Conservation (phyloP, 306 rosid species). For the Corylus avellana region DNA sequence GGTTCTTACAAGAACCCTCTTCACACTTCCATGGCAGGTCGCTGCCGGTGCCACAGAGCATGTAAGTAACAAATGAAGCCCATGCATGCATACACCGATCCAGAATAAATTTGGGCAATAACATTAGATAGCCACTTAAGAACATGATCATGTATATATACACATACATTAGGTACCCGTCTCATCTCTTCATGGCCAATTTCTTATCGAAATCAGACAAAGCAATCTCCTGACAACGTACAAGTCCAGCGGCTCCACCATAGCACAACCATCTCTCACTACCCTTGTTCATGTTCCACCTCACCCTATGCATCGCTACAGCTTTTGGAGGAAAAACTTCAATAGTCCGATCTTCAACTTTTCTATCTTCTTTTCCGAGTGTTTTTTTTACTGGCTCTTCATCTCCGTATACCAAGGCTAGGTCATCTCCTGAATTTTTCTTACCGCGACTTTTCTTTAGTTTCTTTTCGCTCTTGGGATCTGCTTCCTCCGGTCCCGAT, state of each 20-base stretch:
- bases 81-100: too few species aligned
- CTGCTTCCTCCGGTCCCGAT: slow-evolving; percentile 45
- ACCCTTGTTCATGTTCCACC: slow-evolving; percentile 94
- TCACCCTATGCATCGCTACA: slow-evolving; percentile 74
- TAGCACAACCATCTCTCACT: slow-evolving; percentile 91
- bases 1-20: neutral
- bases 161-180: neutral
- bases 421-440: slow-evolving; percentile 38
- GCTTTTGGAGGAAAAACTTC: slow-evolving; percentile 69
- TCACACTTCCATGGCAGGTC: neutral
- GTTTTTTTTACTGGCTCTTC: slow-evolving; percentile 27
- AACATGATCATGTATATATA: too few species aligned
- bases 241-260: slow-evolving; percentile 84
- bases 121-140: too few species aligned
- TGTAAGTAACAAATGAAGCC: too few species aligned
- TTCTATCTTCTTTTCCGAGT: slow-evolving; percentile 25
- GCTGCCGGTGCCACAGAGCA: too few species aligned
- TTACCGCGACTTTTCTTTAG: slow-evolving; percentile 33
- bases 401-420: slow-evolving; percentile 31
- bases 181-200: slow-evolving; percentile 57
- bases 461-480: slow-evolving; percentile 31
- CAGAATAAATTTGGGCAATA: too few species aligned
- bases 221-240: slow-evolving; percentile 82
- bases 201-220: slow-evolving; percentile 48
- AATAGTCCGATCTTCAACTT: slow-evolving; percentile 18